Conservation (phyloP, 345 rosid genomes). For the Melastoma malabathricum region DNA sequence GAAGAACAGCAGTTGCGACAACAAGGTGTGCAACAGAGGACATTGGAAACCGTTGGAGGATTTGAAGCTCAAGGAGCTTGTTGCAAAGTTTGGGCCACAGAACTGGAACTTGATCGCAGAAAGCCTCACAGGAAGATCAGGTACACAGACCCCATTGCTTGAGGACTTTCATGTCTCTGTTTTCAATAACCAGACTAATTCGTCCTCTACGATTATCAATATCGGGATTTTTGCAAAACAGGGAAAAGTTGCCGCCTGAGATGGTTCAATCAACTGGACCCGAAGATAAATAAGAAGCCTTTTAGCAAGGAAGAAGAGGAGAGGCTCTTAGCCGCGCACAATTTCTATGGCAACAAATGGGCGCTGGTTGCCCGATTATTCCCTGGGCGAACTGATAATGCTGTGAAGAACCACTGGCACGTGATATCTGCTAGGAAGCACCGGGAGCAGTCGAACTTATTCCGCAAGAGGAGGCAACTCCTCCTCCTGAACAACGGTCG, state of each 20-base stretch:
- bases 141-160: slow-evolving; percentile 10
- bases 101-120: slow-evolving; percentile 91
- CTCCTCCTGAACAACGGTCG: not conserved
- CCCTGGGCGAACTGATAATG: slow-evolving; percentile 88
- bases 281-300: slow-evolving; percentile 68
- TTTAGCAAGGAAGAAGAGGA: slow-evolving; percentile 81
- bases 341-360: slow-evolving; percentile 83
- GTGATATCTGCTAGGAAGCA: slow-evolving; percentile 85
- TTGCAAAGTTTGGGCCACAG: slow-evolving; percentile 69
- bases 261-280: slow-evolving; percentile 93
- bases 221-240: slow-evolving; percentile 5
- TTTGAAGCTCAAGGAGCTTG: slow-evolving; percentile 68
- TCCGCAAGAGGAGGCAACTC: slow-evolving; percentile 29
- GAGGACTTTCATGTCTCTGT: not conserved
- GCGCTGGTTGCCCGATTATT: slow-evolving; percentile 76
- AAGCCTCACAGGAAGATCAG: slow-evolving; percentile 85
- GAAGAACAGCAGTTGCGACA: slow-evolving; percentile 19
- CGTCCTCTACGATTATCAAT: too few species aligned
- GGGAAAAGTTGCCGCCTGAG: slow-evolving; percentile 94
- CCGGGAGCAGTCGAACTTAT: slow-evolving; percentile 47
- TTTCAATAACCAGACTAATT: not conserved
- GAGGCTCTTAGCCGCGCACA: slow-evolving; percentile 52
- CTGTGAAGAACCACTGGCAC: slow-evolving; percentile 96
- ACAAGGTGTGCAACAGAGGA: slow-evolving; percentile 56
- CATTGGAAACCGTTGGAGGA: slow-evolving; percentile 97